phyloP scores from a whole-genome alignment of 2,329 filamentous ascomycete genomes.

The Diaporthe sp. region DNA sequence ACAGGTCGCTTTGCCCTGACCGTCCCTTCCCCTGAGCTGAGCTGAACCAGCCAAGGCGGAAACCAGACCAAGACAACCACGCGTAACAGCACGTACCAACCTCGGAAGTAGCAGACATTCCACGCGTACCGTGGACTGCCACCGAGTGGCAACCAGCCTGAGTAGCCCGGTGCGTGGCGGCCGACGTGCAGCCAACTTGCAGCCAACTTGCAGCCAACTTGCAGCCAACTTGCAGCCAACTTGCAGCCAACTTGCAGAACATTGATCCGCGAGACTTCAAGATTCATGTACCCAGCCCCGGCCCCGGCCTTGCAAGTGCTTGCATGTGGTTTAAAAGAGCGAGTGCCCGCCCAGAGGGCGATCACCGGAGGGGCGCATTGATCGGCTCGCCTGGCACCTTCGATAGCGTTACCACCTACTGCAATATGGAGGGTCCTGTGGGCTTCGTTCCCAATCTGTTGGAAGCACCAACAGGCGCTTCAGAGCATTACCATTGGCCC shows the following conservation, averaged over 20 bases:
- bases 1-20: slow-evolving; percentile 23
- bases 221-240: background rate
- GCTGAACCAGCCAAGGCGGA: background rate
- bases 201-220: background rate
- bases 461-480: slow-evolving; percentile 27
- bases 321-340: background rate
- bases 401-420: slow-evolving; percentile 21
- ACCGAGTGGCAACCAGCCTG: background rate
- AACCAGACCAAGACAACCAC: background rate
- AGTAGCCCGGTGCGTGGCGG: background rate
- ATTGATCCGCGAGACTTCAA: background rate
- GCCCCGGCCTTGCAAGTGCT: background rate
- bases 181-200: background rate
- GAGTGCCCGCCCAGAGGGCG: background rate
- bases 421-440: slow-evolving; percentile 31
- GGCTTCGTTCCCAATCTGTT: slow-evolving; percentile 23
- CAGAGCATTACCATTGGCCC: background rate
- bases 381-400: slow-evolving; percentile 14
- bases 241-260: background rate
- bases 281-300: background rate
- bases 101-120: background rate
- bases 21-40: slow-evolving; percentile 10
- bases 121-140: background rate
- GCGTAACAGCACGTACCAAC: background rate
- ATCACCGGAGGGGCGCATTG: slow-evolving; percentile 21